Evolutionary conservation across 805 yeast genomes (phyloP).

Genomic region (Nakazawaea anatomiae): DNA sequence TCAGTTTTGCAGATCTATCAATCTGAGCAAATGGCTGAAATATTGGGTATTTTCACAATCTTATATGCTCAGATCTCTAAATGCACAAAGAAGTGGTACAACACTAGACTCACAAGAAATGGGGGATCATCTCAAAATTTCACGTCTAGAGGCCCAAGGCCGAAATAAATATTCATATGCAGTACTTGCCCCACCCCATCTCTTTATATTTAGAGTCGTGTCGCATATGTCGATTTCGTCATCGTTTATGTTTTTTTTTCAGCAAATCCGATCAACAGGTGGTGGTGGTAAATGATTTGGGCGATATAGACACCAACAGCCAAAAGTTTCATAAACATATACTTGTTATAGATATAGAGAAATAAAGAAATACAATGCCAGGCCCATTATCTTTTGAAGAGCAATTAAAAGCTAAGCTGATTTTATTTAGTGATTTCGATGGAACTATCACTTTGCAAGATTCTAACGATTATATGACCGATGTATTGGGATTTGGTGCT

Average conservation of each 20-base stretch:
- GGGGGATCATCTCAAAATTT: no score
- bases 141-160: no score
- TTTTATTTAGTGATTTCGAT: conserved; percentile 95
- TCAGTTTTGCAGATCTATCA: no score
- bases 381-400: conserved; percentile 6
- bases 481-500: conserved; percentile 79
- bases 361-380: neutral
- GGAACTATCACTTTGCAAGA: conserved; percentile 97
- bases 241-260: neutral
- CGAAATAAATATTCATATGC: neutral
- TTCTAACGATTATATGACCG: conserved; percentile 89
- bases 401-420: conserved; percentile 41
- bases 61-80: no score
- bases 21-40: no score
- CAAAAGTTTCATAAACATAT: neutral
- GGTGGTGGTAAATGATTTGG: neutral
- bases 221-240: neutral
- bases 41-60: no score
- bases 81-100: no score
- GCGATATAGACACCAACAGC: no score
- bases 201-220: neutral
- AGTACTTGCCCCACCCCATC: neutral
- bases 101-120: no score
- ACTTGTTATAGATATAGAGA: neutral
- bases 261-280: neutral